Percentiles rank a stretch among this genome's conserved stretches.
phyloP scores from a whole-genome alignment of 345 rosid species.

The Hevea brasiliensis region DNA sequence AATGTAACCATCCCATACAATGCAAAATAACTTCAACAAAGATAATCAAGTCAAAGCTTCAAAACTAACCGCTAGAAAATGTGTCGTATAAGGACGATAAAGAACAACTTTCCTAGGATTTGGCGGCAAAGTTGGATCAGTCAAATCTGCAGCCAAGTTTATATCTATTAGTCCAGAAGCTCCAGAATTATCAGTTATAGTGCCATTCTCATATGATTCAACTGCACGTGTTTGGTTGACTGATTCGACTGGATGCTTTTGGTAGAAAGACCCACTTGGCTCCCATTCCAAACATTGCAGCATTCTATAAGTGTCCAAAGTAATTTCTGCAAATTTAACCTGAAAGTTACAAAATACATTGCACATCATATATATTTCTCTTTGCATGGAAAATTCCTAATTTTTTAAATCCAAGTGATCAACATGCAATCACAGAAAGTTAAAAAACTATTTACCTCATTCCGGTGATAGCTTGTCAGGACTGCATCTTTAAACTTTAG shows the following conservation, averaged over 20 bases:
- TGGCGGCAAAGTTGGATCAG: constrained; percentile 71
- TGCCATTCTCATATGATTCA: constrained; percentile 74
- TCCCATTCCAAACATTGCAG: constrained; percentile 98
- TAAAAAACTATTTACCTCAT: constrained; percentile 54
- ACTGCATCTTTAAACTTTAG: constrained; percentile 80
- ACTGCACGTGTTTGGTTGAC: constrained; percentile 20
- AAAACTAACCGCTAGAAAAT: constrained; percentile 80
- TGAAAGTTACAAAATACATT: constrained; percentile 32
- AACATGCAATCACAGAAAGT: constrained; percentile 5
- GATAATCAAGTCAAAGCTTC: constrained; percentile 11
- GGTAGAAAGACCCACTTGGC: constrained; percentile 72
- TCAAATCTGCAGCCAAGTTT: constrained; percentile 65
- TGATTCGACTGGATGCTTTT: constrained; percentile 42
- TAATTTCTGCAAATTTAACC: constrained; percentile 96
- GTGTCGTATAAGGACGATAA: constrained; percentile 85
- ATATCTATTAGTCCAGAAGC: constrained; percentile 84
- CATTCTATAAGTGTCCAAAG: constrained; percentile 86
- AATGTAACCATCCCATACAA: constrained; percentile 2
- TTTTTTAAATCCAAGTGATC: neutral
- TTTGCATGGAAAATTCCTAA: neutral
- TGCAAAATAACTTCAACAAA: constrained; percentile 9
- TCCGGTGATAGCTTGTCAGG: constrained; percentile 75
- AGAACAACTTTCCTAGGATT: constrained; percentile 93
- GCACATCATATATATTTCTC: constrained; percentile 4
- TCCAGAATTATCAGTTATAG: constrained; percentile 60